Conservation (phyloP, 2,329 filamentous ascomycete species). For the Helminthosporium solani region DNA sequence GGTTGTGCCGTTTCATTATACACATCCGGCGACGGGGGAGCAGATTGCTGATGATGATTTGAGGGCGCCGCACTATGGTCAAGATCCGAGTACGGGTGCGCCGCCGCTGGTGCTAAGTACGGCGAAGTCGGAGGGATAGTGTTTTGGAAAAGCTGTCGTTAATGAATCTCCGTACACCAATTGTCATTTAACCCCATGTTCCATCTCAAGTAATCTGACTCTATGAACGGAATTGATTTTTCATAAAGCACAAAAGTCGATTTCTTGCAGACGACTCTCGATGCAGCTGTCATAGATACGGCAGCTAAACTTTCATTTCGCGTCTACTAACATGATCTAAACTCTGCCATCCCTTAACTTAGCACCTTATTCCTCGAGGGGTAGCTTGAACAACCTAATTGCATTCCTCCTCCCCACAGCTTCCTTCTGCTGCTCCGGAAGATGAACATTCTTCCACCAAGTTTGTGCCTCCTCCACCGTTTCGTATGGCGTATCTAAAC, state of each 20-base stretch:
- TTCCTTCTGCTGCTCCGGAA: constrained; percentile 28
- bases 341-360: not conserved
- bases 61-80: constrained; percentile 50
- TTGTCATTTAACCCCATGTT: not conserved
- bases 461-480: constrained; percentile 29
- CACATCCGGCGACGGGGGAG: constrained; percentile 53
- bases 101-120: constrained; percentile 46
- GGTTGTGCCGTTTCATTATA: constrained; percentile 57
- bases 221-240: no score
- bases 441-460: constrained; percentile 32
- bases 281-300: no score
- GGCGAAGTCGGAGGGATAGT: constrained; percentile 23
- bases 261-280: no score
- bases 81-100: constrained; percentile 44
- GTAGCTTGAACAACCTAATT: constrained; percentile 29
- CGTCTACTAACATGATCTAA: not conserved
- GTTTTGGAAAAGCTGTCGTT: no score
- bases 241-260: no score
- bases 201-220: no score
- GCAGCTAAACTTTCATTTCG: not conserved
- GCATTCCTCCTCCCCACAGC: constrained; percentile 27
- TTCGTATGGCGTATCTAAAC: constrained; percentile 29
- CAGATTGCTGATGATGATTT: constrained; percentile 50
- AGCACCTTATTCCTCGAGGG: constrained; percentile 22
- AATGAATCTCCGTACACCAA: no score